These are phyloP conservation scores for Staphylotrichum longicolle DNA, from an alignment of 495 filamentous ascomycete genomes.

Conservation along the genomic window DNA sequence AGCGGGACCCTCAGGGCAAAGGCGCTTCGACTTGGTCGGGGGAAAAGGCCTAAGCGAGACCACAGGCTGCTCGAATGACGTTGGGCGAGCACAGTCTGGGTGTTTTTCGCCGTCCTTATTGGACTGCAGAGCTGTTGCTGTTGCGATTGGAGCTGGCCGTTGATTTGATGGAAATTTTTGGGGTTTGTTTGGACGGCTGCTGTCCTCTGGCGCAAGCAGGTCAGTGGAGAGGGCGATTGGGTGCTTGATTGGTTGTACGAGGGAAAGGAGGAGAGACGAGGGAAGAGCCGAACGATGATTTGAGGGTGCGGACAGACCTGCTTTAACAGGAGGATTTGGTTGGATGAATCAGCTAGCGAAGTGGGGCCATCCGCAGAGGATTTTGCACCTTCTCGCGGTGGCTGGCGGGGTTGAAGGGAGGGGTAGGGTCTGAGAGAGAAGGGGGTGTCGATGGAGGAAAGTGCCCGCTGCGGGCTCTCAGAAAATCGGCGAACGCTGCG, in stretches of 20 bases:
- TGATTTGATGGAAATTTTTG: slow-evolving; percentile 39
- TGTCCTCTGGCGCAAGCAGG: slow-evolving; percentile 25
- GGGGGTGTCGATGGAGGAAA: slow-evolving; percentile 26
- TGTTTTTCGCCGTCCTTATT: slow-evolving; percentile 29
- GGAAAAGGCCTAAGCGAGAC: slow-evolving; percentile 18
- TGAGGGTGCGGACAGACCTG: slow-evolving; percentile 38
- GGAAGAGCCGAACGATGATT: slow-evolving; percentile 41
- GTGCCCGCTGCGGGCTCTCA: neutral
- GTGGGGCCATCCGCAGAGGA: slow-evolving; percentile 26
- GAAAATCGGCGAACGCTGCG: neutral
- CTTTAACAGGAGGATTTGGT: slow-evolving; percentile 42
- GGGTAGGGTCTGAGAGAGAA: slow-evolving; percentile 23
- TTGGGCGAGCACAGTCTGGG: slow-evolving; percentile 4
- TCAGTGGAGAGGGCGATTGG: slow-evolving; percentile 37
- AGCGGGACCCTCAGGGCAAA: neutral
- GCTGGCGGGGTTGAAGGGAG: slow-evolving; percentile 30
- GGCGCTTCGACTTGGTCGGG: slow-evolving; percentile 1
- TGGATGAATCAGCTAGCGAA: slow-evolving; percentile 43
- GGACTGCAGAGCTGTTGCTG: slow-evolving; percentile 25
- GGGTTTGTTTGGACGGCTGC: slow-evolving; percentile 24
- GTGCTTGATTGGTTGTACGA: slow-evolving; percentile 46
- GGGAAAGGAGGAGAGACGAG: slow-evolving; percentile 42
- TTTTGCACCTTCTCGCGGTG: slow-evolving; percentile 23
- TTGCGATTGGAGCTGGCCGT: slow-evolving; percentile 32
- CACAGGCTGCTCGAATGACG: slow-evolving; percentile 26